Evolutionary conservation across 495 filamentous ascomycete species (phyloP), one percentile per base, ranked within the genome.

Genomic region (Immersiella caudata): DNA sequence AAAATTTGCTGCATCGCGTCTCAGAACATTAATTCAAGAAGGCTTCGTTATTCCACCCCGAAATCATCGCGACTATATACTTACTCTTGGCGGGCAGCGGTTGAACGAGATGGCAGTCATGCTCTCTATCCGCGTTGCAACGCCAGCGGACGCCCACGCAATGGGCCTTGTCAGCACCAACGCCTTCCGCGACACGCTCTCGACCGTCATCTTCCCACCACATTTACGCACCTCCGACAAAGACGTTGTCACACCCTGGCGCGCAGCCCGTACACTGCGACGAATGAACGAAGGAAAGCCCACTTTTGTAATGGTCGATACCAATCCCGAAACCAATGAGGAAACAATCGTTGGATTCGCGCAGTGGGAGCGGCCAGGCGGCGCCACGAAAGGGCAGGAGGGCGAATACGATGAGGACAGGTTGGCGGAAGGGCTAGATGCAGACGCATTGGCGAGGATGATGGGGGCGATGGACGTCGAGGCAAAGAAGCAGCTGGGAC

Each of bases 331-430:
- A 16, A 55, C 16, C 27, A 33, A 55, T 0, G 12, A 49, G 1
- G 71, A 66, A 27, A 57, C 36, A 1, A 57, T 76, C 0, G 55
- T 73, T 0, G 74, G 70, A 0, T 74, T 68, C n/a, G 67, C 68
- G 2, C 74, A 76, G 50, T 76, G 74, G 74, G 66, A 71, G 11
- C 16, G 29, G 51, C 74, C 74, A 11, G 40, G 27, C 4, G 16
- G 33, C 5, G 52, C 18, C 1, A 22, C 57, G 26, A 18, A 50
- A 0, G 52, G 22, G 16, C 0, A 20, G 8, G 26, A 36, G 0
- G 62, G 21, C 12, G 24, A 36, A 16, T 52, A 56, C 0, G 22
- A 57, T 0, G 61, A 36, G 61, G 56, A 66, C 11, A 9, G 49
- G 8, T 59, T 21, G 21, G 66, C 72, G n/a, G 22, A 35, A 14